Conservation (phyloP, 441 rosid genomes). For the Erodium moschatum region DNA sequence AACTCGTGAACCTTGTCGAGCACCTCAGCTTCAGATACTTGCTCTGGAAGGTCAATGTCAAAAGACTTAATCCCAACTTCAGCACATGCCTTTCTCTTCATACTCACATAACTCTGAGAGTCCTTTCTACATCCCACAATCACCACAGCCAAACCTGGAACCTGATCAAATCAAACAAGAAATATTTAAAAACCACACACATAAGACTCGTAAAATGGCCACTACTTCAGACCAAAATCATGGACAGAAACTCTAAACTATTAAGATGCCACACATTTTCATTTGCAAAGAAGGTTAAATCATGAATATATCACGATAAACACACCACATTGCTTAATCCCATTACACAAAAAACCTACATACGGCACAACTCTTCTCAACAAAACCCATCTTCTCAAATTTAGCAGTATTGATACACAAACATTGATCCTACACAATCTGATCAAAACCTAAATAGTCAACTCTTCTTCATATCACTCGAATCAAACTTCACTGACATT, state of each 20-base stretch:
- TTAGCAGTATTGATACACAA: not conserved
- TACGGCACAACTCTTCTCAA: not conserved
- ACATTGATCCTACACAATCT: not conserved
- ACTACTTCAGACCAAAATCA: not conserved
- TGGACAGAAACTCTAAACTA: not conserved
- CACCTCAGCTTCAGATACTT: conserved; percentile 55
- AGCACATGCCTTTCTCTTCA: conserved; percentile 85
- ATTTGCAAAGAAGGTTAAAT: not conserved
- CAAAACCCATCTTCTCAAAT: not conserved
- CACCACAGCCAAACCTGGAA: conserved; percentile 81
- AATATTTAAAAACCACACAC: not conserved
- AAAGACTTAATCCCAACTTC: conserved; percentile 84
- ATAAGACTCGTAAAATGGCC: not conserved
- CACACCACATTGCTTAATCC: not conserved
- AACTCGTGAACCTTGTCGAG: conserved; percentile 72
- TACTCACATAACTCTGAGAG: conserved; percentile 73
- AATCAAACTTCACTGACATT: not conserved
- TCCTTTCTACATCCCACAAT: conserved; percentile 73
- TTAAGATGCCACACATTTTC: not conserved
- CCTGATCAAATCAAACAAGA: conserved; percentile 31
- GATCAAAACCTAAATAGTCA: not conserved
- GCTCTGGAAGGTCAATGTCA: conserved; percentile 67
- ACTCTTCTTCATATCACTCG: not conserved
- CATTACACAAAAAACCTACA: not conserved
- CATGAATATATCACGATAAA: too few relatives aligned